Evolutionary conservation across 345 rosid species (phyloP).

Genomic region (Pistacia integerrima): DNA sequence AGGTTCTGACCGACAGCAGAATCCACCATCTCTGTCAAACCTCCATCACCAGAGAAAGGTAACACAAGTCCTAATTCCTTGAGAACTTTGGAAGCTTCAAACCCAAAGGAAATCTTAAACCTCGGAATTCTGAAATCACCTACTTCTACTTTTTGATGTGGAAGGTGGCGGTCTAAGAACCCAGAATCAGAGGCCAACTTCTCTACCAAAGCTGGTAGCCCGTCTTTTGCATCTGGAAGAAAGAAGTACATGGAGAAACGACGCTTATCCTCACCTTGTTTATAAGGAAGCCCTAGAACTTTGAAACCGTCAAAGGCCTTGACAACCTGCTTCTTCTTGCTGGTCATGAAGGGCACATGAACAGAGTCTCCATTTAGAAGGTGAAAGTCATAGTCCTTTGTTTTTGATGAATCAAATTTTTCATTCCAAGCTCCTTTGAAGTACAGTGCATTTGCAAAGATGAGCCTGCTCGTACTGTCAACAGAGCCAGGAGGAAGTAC

Average conservation of each 20-base stretch:
- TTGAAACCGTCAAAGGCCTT: conserved; percentile 61
- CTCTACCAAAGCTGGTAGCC: conserved; percentile 53
- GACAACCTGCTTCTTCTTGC: conserved; percentile 57
- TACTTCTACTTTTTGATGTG: conserved; percentile 35
- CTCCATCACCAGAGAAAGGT: conserved; percentile 58
- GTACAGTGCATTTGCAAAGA: conserved; percentile 77
- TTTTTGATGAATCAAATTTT: conserved; percentile 53
- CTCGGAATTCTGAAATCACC: conserved; percentile 60
- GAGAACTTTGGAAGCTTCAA: conserved; percentile 53
- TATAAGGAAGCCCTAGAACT: conserved; percentile 73
- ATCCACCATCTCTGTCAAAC: conserved; percentile 62
- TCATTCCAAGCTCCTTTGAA: conserved; percentile 85
- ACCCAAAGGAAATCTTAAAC: conserved; percentile 59
- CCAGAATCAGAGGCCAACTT: conserved; percentile 45
- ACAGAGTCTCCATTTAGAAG: conserved; percentile 55
- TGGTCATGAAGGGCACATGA: conserved; percentile 74
- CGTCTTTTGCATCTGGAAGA: conserved; percentile 68
- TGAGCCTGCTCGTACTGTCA: conserved; percentile 52
- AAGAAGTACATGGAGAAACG: conserved; percentile 72
- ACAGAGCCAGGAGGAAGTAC: conserved; percentile 70
- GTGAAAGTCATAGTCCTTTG: conserved; percentile 63
- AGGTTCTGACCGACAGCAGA: conserved; percentile 42
- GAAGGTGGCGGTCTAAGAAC: conserved; percentile 55
- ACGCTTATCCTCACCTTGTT: conserved; percentile 67
- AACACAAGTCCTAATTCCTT: conserved; percentile 51